Conservation (phyloP, 495 filamentous ascomycete species). For the Daldinia childiae region DNA sequence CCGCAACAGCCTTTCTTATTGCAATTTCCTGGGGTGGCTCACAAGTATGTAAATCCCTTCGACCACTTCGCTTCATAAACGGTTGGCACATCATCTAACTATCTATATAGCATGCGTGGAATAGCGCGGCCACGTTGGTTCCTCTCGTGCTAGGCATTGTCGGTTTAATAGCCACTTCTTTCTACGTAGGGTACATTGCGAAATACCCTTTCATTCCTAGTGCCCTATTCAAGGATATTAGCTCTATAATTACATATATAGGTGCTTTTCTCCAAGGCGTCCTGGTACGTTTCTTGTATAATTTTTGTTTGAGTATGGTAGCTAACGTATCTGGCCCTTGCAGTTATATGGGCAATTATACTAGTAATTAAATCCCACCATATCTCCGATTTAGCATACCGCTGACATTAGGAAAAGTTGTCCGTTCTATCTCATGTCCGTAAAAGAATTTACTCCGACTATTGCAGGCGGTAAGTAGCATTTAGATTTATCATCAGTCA, state of each 20-base stretch:
- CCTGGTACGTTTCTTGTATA: background rate
- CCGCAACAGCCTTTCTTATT: background rate
- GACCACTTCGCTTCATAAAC: too few species aligned
- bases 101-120: background rate
- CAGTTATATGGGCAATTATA: background rate
- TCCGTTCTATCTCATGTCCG: background rate
- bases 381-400: too few species aligned
- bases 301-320: too few species aligned
- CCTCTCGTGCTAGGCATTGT: background rate
- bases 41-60: background rate
- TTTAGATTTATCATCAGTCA: too few species aligned
- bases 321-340: background rate
- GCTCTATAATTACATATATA: background rate
- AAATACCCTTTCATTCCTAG: background rate
- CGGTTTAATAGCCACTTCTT: background rate
- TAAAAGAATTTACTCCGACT: background rate
- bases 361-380: background rate
- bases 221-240: background rate
- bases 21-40: background rate
- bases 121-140: background rate
- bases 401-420: background rate
- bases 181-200: background rate
- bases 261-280: background rate
- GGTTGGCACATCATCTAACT: too few species aligned
- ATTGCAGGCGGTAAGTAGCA: background rate